Conservation (phyloP, 1,284 basidiomycete genomes). For the Bondarzewia mesenterica region DNA sequence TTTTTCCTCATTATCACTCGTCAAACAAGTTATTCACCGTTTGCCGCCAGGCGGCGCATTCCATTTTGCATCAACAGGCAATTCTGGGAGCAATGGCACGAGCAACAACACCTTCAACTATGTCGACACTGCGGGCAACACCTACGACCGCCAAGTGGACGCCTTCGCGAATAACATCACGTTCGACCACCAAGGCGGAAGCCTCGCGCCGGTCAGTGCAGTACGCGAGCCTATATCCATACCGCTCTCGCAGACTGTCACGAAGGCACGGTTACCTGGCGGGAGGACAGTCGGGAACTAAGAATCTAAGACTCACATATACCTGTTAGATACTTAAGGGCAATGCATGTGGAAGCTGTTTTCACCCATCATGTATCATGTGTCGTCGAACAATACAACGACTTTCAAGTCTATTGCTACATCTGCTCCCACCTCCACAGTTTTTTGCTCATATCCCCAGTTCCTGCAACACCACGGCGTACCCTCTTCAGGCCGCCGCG, state of each 20-base stretch:
- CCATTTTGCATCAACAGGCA: slow-evolving; percentile 34
- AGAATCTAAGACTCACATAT: too few relatives aligned
- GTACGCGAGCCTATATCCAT: slow-evolving; percentile 3
- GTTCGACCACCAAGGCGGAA: slow-evolving; percentile 49
- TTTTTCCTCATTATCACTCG: background rate
- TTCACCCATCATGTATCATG: background rate
- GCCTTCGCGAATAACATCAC: slow-evolving; percentile 55
- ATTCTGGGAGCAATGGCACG: slow-evolving; percentile 53
- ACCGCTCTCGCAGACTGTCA: slow-evolving; percentile 16
- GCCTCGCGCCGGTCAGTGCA: slow-evolving; percentile 30
- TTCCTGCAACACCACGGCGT: background rate
- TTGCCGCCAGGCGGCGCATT: slow-evolving; percentile 45
- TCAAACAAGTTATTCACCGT: background rate
- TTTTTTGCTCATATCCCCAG: background rate
- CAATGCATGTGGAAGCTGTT: background rate
- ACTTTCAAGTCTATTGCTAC: too few relatives aligned
- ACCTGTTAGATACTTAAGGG: too few relatives aligned
- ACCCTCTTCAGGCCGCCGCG: background rate
- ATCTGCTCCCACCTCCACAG: too few relatives aligned
- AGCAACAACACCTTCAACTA: slow-evolving; percentile 64
- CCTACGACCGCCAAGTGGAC: slow-evolving; percentile 52
- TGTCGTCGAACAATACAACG: too few relatives aligned
- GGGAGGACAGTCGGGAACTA: slow-evolving; percentile 13
- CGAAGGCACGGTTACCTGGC: slow-evolving; percentile 36
- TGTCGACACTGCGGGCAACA: slow-evolving; percentile 49